Evolutionary conservation across 805 yeast species (phyloP), one percentile per base, ranked within the genome.

Genomic region (Debaryomyces castellii): DNA sequence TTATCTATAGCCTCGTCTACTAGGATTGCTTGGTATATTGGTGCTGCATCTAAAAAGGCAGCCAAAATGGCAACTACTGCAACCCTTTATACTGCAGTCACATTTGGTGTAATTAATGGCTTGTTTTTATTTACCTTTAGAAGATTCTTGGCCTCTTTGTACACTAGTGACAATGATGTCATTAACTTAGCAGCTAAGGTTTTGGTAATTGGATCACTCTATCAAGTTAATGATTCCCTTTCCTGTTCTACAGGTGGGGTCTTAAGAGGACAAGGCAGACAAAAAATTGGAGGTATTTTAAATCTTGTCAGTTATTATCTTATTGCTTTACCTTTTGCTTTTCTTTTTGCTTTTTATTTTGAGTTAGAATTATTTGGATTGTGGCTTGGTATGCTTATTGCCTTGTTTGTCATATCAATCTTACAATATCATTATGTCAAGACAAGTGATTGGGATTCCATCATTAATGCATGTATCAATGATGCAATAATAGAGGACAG

Each of bases 1-100:
- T 76, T 85, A 32, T 81, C 88, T 7, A 83, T 87, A 44, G 87
- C 91, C 3, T 79, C 87, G 0, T 81, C 89, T 10, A 85, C 92
- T 1, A 76, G 92, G 63, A 78, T 86, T 17, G 92, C 92, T 4
- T 84, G 87, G 73, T 83, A 73, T 51, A 76, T 87, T 45, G 94
- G 94, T 21, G 87, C 89, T 1, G 83, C 76, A 8, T 62, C 75
- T 10, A 67, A 71, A 43, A 63, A 60, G 33, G 63, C 76, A 4
- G 70, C 75, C 2, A 52, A 50, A 22, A 54, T 58, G 1, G 67
- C 81, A 0, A 54, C 73, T 6, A 55, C 54, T n/a, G 70, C 75
- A 0, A 62, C 78, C 27, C 49, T 74, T 39, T 39, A 55, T 9
- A 48, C 65, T 1, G 66, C 77, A 1, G 42, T 67, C 6, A 39